Base-by-base conservation (phyloP, 805 yeast genomes). In the Saturnispora silvae region DNA sequence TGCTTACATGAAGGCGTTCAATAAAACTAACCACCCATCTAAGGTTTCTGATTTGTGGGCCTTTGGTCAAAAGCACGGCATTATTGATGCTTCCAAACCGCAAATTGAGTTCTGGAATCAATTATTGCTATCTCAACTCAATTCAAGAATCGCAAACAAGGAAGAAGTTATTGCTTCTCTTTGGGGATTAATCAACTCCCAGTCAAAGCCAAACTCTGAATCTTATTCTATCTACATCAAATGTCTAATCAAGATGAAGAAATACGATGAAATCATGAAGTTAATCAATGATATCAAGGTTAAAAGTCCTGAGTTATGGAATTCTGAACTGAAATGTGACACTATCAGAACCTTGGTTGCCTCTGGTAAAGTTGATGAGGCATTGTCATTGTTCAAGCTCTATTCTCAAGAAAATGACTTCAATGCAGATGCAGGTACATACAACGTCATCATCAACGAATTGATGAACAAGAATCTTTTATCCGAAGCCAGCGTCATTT, bases 81-180 rank as follows among this genome's bases (percentile, higher is more conserved):
- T 36, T 10, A 37, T 46, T 29, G 40, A 39, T 19, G 49, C 63
- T 14, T n/a, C n/a, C n/a, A 43, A 43, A 1, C 36, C 35, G 15
- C 19, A 32, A 75, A n/a, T 53, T 67, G 34, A 31, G 10, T 46
- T 51, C 3, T 81, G 85, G 85, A 75, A 77, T 36, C 64, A 70
- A 35, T 62, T 79, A 20, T 56, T 81, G 35, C 59, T 45, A 36
- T 44, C 53, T 17, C 61, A 52, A 29, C 45, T 47, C 8, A 49
- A 56, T 33, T 43, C 43, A 26, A 51, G 47, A 11, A 50, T 48
- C 3, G 45, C 48, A 5, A 41, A 47, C 25, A 56, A 46, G 40
- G 51, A 56, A 46, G 61, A 51, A 28, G 51, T 65, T 49, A 51
- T 72, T 44, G 68, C 60, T 42, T 53, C 60, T 28, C 51, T 63